A percentile compares a stretch with the other conserved stretches of the same genome.
phyloP scores from a whole-genome alignment of 2,329 filamentous ascomycete genomes.

The Fragosphaeria purpurea region DNA sequence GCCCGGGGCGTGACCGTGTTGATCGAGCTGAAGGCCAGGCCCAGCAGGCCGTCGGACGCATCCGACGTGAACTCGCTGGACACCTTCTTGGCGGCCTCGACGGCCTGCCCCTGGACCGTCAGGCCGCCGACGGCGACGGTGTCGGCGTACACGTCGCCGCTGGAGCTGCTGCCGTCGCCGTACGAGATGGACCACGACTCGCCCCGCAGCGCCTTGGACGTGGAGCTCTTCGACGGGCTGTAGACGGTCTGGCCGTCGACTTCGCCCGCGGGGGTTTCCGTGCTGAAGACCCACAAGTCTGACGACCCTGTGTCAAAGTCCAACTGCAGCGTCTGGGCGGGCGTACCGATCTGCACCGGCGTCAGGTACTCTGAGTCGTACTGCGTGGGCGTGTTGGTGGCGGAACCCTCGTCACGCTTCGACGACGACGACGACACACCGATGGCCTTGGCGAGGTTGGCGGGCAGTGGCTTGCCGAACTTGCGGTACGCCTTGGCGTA shows the following conservation, averaged over 20 bases:
- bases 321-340: conserved; percentile 18
- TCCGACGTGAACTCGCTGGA: conserved; percentile 17
- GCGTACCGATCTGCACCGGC: conserved; percentile 29
- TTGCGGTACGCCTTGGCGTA: conserved; percentile 29
- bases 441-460: conserved; percentile 18
- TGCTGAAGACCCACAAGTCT: conserved; percentile 26
- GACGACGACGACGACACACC: conserved; percentile 1
- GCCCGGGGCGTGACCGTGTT: conserved; percentile 18
- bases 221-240: conserved; percentile 17
- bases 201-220: conserved; percentile 17
- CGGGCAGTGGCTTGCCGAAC: conserved; percentile 24
- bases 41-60: conserved; percentile 16
- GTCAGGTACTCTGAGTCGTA: conserved; percentile 29
- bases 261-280: conserved; percentile 14
- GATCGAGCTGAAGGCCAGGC: conserved; percentile 19
- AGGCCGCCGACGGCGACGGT: conserved; percentile 20
- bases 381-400: conserved; percentile 14
- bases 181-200: conserved; percentile 21
- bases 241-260: conserved; percentile 20
- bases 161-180: conserved; percentile 21
- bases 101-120: conserved; percentile 17
- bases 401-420: conserved; percentile 12
- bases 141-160: conserved; percentile 22
- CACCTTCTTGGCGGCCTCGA: conserved; percentile 20
- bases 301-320: conserved; percentile 23